These are phyloP conservation scores for Eutypa lata DNA, from an alignment of 2,329 filamentous ascomycete genomes.

Conservation along the genomic window DNA sequence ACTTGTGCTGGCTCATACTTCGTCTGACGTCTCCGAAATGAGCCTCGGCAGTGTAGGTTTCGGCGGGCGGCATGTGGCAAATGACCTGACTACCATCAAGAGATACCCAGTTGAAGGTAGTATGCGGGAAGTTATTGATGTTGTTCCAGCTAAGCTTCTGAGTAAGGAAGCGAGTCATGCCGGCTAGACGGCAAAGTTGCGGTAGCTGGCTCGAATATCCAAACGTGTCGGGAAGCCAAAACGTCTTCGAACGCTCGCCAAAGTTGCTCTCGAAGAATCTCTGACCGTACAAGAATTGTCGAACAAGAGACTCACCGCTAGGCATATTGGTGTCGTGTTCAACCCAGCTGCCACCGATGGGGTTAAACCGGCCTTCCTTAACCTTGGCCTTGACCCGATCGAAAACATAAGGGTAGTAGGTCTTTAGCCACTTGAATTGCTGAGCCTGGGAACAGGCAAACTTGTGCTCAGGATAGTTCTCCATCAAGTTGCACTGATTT, in stretches of 20 bases:
- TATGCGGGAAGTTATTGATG: conserved; percentile 98
- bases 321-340: conserved; percentile 98
- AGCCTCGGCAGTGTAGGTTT: conserved; percentile 93
- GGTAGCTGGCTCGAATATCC: conserved; percentile 95
- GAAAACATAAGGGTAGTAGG: conserved; percentile 82
- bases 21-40: conserved; percentile 92
- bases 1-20: conserved; percentile 90
- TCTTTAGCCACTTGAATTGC: conserved; percentile 96
- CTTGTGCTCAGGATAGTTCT: conserved; percentile 87
- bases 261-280: conserved; percentile 93
- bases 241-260: conserved; percentile 82
- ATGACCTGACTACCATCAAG: conserved; percentile 95
- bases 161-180: conserved; percentile 94
- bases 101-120: conserved; percentile 97
- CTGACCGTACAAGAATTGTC: conserved; percentile 94
- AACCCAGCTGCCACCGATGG: conserved; percentile 96
- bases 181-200: conserved; percentile 88
- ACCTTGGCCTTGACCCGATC: conserved; percentile 90
- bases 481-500: conserved; percentile 93
- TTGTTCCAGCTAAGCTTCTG: conserved; percentile 99
- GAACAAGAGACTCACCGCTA: conserved; percentile 86
- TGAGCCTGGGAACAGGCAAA: conserved; percentile 94
- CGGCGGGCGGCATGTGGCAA: conserved; percentile 93
- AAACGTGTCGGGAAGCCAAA: conserved; percentile 98
- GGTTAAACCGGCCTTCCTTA: conserved; percentile 85